phyloP scores from a whole-genome alignment of 306 rosid species.

The Sicyos edulis region DNA sequence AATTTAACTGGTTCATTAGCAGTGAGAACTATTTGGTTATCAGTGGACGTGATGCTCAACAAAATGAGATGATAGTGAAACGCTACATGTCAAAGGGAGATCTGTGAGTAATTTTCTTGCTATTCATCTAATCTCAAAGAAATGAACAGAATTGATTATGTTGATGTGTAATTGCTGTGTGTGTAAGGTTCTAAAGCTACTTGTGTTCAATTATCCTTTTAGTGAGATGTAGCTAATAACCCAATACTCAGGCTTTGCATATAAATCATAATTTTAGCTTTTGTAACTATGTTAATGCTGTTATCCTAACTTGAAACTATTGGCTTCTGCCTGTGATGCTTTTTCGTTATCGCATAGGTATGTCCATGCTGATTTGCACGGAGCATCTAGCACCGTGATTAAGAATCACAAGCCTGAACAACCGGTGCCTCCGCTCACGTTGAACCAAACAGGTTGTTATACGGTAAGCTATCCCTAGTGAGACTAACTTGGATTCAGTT shows the following conservation, averaged over 20 bases:
- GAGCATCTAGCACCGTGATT: constrained; percentile 88
- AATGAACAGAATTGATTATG: background rate
- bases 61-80: constrained; percentile 98
- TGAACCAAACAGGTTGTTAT: constrained; percentile 93
- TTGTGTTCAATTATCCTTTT: background rate
- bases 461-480: constrained; percentile 50
- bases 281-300: constrained; percentile 7
- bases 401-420: constrained; percentile 85
- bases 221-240: background rate
- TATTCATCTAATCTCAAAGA: constrained; percentile 13
- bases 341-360: constrained; percentile 51
- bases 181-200: constrained; percentile 2
- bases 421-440: constrained; percentile 85
- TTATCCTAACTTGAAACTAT: constrained; percentile 16
- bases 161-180: background rate
- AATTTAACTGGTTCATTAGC: constrained; percentile 94
- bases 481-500: constrained; percentile 18
- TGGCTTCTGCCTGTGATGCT: constrained; percentile 31
- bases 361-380: constrained; percentile 92
- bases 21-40: constrained; percentile 96
- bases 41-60: constrained; percentile 99
- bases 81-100: constrained; percentile 98
- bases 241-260: background rate
- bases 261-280: background rate
- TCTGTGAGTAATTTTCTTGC: constrained; percentile 57